Base-by-base conservation (phyloP, 2,329 filamentous ascomycete genomes). In the Cryphonectria parasitica region DNA sequence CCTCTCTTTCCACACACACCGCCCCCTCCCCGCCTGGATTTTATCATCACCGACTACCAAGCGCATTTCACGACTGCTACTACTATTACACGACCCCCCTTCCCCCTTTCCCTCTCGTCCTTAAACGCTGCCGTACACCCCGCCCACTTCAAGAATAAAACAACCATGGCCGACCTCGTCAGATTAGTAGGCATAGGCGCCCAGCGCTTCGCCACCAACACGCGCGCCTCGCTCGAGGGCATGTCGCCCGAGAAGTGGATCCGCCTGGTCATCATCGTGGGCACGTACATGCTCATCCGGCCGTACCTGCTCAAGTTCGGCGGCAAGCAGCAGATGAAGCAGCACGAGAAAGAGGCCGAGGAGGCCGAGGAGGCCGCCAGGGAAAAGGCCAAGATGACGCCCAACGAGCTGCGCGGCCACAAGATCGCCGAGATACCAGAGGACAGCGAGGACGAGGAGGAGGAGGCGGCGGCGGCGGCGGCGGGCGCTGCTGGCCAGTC, bases 261-360 rank as follows among this genome's bases (percentile, higher is more conserved):
- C 75, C 91, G 93, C 64, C 85, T 96, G 70, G 81, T 93, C 74
- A 85, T 89, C 74, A 87, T 94, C 72, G 87, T 94, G 28, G 88
- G 93, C 76, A 90, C 88, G 69, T 97, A 95, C 83, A 78, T 90
- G 74, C 86, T 96, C 67, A 76, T 94, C 34, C 89, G 93, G 0
- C 92, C 92, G 0, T 94, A 93, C 78, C 80, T 95, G 66, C 85
- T 95, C 76, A 91, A 91, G 77, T 80, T 89, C 52, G 89, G 89
- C 75, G 88, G 86, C 72, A 88, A 87, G 76, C 81, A 86, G 73
- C 89, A 92, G 77, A 87, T 90, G 78, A 86, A 86, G 76, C 85
- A 90, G 77, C 84, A 92, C 77, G 89, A 90, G 75, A 85, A 90
- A 76, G 85, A 88, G 73, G 83, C 84, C 74, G 83, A 88, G 75